phyloP scores from a whole-genome alignment of 768 basidiomycete species.

The Suillus subaureus region DNA sequence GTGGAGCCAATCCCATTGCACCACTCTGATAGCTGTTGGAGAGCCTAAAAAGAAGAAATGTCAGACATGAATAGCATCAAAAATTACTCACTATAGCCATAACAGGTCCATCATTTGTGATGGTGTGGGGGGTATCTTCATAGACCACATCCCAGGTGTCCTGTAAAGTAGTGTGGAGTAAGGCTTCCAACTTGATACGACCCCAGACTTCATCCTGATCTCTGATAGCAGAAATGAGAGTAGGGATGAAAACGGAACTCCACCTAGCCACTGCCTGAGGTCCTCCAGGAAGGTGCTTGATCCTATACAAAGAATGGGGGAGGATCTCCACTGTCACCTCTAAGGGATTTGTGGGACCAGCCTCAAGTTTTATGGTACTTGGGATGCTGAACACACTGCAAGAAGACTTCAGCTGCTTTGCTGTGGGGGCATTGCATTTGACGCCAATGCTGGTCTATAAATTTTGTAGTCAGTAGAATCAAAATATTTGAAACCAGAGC shows the following conservation, averaged over 20 bases:
- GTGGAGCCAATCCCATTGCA: too few species aligned
- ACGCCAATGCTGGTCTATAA: neutral
- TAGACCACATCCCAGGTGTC: slow-evolving; percentile 10
- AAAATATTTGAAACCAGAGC: neutral
- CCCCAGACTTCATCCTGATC: neutral
- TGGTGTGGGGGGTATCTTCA: slow-evolving; percentile 9
- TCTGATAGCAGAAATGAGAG: neutral
- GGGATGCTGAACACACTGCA: neutral
- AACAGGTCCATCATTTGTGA: slow-evolving; percentile 9
- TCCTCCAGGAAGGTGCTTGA: neutral
- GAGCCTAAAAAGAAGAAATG: neutral
- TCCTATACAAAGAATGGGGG: neutral
- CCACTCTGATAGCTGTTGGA: too few species aligned
- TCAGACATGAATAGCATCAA: slow-evolving; percentile 1
- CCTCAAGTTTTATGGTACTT: neutral
- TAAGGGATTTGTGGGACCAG: neutral
- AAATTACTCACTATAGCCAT: slow-evolving; percentile 3
- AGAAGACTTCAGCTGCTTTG: neutral
- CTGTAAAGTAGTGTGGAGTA: neutral
- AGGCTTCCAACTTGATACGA: neutral
- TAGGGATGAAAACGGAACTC: neutral
- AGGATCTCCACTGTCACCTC: neutral
- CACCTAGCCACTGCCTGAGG: neutral
- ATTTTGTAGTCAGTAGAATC: neutral
- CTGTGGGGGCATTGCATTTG: neutral